phyloP scores from a whole-genome alignment of 495 filamentous ascomycete genomes.

The Penicillium roqueforti region DNA sequence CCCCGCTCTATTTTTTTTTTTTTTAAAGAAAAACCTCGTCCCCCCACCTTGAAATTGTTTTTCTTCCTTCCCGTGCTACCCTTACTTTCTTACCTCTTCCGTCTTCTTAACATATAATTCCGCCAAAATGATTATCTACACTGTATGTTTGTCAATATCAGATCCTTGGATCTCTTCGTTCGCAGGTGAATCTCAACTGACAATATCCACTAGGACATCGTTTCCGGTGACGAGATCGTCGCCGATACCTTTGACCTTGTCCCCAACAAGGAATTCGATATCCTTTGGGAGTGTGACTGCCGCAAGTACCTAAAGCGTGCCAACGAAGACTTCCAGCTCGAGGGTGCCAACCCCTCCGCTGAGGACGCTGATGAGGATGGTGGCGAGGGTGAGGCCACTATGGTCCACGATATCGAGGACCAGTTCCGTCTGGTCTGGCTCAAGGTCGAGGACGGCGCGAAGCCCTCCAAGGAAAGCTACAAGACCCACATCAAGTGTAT shows the following conservation, averaged over 20 bases:
- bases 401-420: constrained; percentile 92
- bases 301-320: constrained; percentile 74
- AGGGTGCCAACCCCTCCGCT: constrained; percentile 94
- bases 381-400: constrained; percentile 43
- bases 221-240: constrained; percentile 92
- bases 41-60: constrained; percentile 31
- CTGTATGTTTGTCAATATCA: constrained; percentile 48
- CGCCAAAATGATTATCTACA: constrained; percentile 85
- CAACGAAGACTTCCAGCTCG: constrained; percentile 75
- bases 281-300: constrained; percentile 86
- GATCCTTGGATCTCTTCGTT: too few relatives aligned
- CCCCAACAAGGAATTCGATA: constrained; percentile 57
- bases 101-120: constrained; percentile 19
- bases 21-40: constrained; percentile 34
- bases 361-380: constrained; percentile 84
- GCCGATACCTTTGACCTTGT: constrained; percentile 84
- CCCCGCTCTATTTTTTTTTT: constrained; percentile 1
- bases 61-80: constrained; percentile 30
- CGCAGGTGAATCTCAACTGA: constrained; percentile 1
- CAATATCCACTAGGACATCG: constrained; percentile 60
- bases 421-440: constrained; percentile 83
- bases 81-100: constrained; percentile 18
- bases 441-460: constrained; percentile 56
- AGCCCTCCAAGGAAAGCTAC: constrained; percentile 71
- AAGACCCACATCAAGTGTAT: constrained; percentile 75